phyloP scores from a whole-genome alignment of 2,329 filamentous ascomycete genomes.

The Sclerotinia sclerotiorum region DNA sequence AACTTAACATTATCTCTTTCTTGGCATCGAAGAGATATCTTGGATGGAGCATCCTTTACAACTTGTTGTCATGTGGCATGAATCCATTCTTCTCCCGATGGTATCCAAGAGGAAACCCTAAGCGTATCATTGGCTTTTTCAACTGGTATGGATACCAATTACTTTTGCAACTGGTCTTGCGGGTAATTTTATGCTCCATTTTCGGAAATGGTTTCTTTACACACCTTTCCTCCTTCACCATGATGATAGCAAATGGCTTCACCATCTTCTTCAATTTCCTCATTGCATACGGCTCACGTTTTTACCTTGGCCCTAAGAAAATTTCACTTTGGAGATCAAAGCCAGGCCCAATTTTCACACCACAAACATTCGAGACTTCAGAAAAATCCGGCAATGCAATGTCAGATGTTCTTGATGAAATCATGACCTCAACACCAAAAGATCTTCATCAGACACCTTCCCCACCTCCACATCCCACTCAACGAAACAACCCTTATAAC shows the following conservation, averaged over 20 bases:
- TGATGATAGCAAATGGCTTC: slow-evolving; percentile 50
- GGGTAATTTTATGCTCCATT: slow-evolving; percentile 48
- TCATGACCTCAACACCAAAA: slow-evolving; percentile 10
- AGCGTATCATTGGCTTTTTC: slow-evolving; percentile 58
- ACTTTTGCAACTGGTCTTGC: slow-evolving; percentile 53
- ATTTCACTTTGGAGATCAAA: slow-evolving; percentile 52
- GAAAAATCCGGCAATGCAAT: slow-evolving; percentile 45
- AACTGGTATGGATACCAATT: slow-evolving; percentile 68
- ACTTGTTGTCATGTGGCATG: slow-evolving; percentile 62
- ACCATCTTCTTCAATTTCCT: slow-evolving; percentile 50
- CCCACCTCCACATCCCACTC: slow-evolving; percentile 4
- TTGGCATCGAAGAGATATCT: slow-evolving; percentile 27
- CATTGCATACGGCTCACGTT: slow-evolving; percentile 23
- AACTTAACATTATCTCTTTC: slow-evolving; percentile 1
- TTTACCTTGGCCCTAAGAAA: slow-evolving; percentile 37
- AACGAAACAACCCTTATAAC: background rate
- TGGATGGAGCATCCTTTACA: slow-evolving; percentile 50
- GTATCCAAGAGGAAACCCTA: slow-evolving; percentile 49
- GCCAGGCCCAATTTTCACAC: slow-evolving; percentile 32
- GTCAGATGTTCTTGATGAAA: slow-evolving; percentile 42
- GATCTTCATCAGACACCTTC: background rate
- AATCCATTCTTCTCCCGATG: slow-evolving; percentile 60
- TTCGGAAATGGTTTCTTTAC: slow-evolving; percentile 31
- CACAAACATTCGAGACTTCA: slow-evolving; percentile 30
- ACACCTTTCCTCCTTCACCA: slow-evolving; percentile 27